A percentile compares a stretch with the other conserved stretches of the same genome.
Conservation (phyloP, 805 yeast species). For the Wickerhamiella domercqiae region DNA sequence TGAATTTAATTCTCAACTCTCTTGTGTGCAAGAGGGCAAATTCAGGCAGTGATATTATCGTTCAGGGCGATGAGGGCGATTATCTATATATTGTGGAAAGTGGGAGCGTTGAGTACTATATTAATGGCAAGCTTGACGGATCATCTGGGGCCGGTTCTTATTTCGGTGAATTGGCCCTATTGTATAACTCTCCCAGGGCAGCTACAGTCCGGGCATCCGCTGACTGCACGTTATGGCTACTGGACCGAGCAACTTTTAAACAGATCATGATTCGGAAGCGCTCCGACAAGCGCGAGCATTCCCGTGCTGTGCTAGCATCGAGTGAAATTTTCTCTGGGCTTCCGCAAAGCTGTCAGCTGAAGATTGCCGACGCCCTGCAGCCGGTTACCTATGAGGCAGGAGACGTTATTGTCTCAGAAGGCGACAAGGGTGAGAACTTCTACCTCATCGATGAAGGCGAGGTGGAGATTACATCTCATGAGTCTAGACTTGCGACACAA, state of each 20-base stretch:
- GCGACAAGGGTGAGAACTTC: conserved; percentile 68
- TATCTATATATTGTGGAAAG: conserved; percentile 73
- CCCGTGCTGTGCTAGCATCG: conserved; percentile 73
- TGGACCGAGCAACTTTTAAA: conserved; percentile 86
- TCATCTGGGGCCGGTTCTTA: conserved; percentile 75
- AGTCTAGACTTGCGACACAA: conserved; percentile 39
- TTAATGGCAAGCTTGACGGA: conserved; percentile 54
- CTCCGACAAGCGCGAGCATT: conserved; percentile 75
- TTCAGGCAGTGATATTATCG: conserved; percentile 52
- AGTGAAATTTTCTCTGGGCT: conserved; percentile 68
- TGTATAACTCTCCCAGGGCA: conserved; percentile 96
- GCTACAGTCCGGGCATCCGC: conserved; percentile 73
- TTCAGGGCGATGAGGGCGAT: conserved; percentile 92
- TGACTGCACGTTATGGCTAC: conserved; percentile 72
- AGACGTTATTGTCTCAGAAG: conserved; percentile 64
- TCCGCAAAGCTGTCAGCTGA: conserved; percentile 67
- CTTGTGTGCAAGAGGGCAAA: conserved; percentile 53
- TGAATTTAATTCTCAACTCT: conserved; percentile 69
- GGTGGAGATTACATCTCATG: conserved; percentile 55
- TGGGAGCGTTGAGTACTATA: conserved; percentile 71
- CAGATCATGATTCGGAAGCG: conserved; percentile 83
- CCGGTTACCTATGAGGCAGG: conserved; percentile 61
- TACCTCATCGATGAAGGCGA: conserved; percentile 67
- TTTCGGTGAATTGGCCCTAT: conserved; percentile 91
- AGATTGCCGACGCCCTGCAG: conserved; percentile 86